Base-by-base conservation (phyloP, 345 rosid genomes). In the Gossypioides kirkii region DNA sequence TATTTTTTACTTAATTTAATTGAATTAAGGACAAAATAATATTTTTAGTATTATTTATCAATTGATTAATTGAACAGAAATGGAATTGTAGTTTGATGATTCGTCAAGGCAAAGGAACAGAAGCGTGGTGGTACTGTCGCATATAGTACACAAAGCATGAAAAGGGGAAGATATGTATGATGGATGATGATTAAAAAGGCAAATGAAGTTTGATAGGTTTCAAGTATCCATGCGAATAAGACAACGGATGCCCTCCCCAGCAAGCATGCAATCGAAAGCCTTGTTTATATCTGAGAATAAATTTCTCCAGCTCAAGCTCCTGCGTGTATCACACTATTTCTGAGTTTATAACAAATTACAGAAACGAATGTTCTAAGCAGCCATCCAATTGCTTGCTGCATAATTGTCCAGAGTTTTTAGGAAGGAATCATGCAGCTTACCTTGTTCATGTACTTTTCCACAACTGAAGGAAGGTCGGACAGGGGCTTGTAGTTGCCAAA, bases 401-500 rank as follows among this genome's bases (percentile, higher is more conserved):
- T 45, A 32, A 28, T 45, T 45, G 49, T 45, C 49, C 49, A 45
- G 14, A 45, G 12, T 9, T 45, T 45, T 45, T 8, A 45, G 17
- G 8, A 25, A 13, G 63, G 41, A 46, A 17, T 5, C 7, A 32
- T 32, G 38, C 5, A 32, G 61, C 47, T 83, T 59, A 59, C 88
- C 81, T 87, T 84, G 50, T 78, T 85, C 85, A 85, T 85, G 77
- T 85, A 87, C 72, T 76, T 84, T 68, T 84, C 87, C 17, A 84
- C 86, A 6, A 85, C 80, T 4, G 53, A 62, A 42, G 91, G 86
- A 72, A 87, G 78, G 73, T 84, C 84, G 20, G 82, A 79, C n/a
- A 82, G 80, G 0, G 91, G 84, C 71, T 82, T 87, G 85, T 81
- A 84, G 83, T 87, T 84, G 53, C 91, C 88, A 16, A 77, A 86